phyloP scores from a whole-genome alignment of 2,329 filamentous ascomycete species.

The Pestalotiopsis sp. region DNA sequence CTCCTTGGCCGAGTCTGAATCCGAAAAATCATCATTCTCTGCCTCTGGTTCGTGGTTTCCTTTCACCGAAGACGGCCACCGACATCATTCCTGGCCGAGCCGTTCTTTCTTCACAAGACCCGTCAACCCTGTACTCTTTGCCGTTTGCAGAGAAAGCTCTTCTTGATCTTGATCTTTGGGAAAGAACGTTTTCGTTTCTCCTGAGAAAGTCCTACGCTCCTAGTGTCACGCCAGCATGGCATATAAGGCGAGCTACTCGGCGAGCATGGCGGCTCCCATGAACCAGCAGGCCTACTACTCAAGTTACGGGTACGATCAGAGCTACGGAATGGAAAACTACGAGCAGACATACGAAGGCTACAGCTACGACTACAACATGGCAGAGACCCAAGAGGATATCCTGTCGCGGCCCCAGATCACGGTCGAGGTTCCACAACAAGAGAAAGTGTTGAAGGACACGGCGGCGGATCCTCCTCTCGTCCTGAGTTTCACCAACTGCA shows the following conservation, averaged over 20 bases:
- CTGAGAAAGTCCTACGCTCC: background rate
- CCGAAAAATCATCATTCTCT: background rate
- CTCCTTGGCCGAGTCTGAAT: background rate
- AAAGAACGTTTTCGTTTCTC: background rate
- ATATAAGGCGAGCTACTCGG: background rate
- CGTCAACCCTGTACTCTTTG: background rate
- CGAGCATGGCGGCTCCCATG: background rate
- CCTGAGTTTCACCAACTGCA: too few species aligned
- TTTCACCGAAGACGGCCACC: background rate
- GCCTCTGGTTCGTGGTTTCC: background rate
- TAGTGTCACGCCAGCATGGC: background rate
- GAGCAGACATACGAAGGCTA: background rate
- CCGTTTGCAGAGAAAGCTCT: background rate
- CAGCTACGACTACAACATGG: background rate
- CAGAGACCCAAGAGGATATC: background rate
- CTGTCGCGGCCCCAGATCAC: background rate
- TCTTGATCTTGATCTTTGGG: background rate
- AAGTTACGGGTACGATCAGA: background rate
- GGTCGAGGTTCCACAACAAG: background rate
- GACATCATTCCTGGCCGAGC: background rate
- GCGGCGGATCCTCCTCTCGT: too few species aligned
- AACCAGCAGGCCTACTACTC: background rate
- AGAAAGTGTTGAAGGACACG: background rate
- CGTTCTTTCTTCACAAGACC: background rate
- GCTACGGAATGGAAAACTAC: background rate